These are phyloP conservation scores for Helminthosporium solani DNA, from an alignment of 2,329 filamentous ascomycete species.

Conservation along the genomic window DNA sequence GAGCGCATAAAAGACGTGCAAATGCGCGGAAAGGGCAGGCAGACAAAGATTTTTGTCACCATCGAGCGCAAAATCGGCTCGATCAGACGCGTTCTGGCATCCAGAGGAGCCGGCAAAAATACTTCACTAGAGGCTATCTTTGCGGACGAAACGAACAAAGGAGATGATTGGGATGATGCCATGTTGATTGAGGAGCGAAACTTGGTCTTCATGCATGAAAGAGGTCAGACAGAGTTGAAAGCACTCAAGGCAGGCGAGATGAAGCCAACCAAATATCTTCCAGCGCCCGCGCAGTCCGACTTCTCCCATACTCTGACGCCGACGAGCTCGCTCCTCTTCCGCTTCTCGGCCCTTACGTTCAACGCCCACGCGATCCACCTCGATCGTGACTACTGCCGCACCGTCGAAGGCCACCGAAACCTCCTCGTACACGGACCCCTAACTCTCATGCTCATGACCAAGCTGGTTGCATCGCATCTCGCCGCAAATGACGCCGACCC, in stretches of 20 bases:
- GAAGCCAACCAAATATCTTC: conserved; percentile 40
- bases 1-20: conserved; percentile 51
- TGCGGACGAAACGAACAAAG: background rate
- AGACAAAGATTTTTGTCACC: conserved; percentile 58
- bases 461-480: conserved; percentile 53
- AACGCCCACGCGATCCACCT: conserved; percentile 93
- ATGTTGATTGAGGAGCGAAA: conserved; percentile 60
- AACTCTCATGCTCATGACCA: conserved; percentile 73
- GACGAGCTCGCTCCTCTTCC: conserved; percentile 72
- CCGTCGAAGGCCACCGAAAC: conserved; percentile 71
- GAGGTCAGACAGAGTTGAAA: conserved; percentile 43
- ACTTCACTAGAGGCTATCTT: background rate
- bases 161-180: conserved; percentile 30
- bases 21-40: conserved; percentile 52
- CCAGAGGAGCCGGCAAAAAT: background rate
- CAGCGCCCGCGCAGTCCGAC: conserved; percentile 54
- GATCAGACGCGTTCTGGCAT: conserved; percentile 16
- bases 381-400: conserved; percentile 67
- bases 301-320: conserved; percentile 64
- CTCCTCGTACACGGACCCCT: conserved; percentile 87
- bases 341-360: conserved; percentile 81
- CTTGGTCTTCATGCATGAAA: conserved; percentile 63
- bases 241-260: conserved; percentile 28
- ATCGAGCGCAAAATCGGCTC: conserved; percentile 56
- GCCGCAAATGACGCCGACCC: conserved; percentile 2